A percentile compares a stretch with the other conserved stretches of the same genome.
Conservation (phyloP, 192 early-diverging fungal species). For the Coemansia sp. region DNA sequence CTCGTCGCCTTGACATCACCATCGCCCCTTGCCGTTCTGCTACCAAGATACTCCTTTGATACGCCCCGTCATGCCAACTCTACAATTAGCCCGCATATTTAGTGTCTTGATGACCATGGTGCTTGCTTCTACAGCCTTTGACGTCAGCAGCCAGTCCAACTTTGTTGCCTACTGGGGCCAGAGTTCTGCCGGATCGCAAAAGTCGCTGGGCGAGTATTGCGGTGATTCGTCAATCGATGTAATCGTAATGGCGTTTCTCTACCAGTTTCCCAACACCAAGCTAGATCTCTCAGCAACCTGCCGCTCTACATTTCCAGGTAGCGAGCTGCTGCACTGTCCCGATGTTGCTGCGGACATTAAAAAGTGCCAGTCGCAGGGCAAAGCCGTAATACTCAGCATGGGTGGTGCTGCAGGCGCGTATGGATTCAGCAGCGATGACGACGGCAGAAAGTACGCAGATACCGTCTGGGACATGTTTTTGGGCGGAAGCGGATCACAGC, state of each 20-base stretch:
- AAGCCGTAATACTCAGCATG: slow-evolving; percentile 61
- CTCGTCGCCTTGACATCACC: neutral
- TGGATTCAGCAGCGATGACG: slow-evolving; percentile 51
- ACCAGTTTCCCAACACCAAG: slow-evolving; percentile 56
- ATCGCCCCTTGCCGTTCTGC: neutral
- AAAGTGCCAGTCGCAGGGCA: slow-evolving; percentile 65
- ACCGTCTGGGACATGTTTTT: slow-evolving; percentile 63
- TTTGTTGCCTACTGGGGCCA: slow-evolving; percentile 54
- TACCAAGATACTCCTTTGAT: neutral
- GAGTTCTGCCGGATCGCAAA: slow-evolving; percentile 50
- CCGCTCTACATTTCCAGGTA: slow-evolving; percentile 54
- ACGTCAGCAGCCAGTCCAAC: slow-evolving; percentile 38
- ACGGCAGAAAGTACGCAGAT: slow-evolving; percentile 57
- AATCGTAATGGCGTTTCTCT: slow-evolving; percentile 62
- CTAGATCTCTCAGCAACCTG: slow-evolving; percentile 62
- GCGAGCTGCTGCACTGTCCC: slow-evolving; percentile 59
- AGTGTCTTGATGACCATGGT: neutral
- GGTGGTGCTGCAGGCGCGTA: slow-evolving; percentile 67
- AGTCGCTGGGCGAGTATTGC: slow-evolving; percentile 59
- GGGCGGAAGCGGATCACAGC: slow-evolving; percentile 56
- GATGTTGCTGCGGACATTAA: slow-evolving; percentile 62
- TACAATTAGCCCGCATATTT: neutral
- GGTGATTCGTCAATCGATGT: slow-evolving; percentile 59
- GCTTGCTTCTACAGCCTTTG: slow-evolving; percentile 11
- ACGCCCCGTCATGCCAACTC: neutral